Evolutionary conservation across 441 rosid genomes (phyloP), one percentile per base, ranked within the genome.

Genomic region (Rhodomyrtus psidioides): DNA sequence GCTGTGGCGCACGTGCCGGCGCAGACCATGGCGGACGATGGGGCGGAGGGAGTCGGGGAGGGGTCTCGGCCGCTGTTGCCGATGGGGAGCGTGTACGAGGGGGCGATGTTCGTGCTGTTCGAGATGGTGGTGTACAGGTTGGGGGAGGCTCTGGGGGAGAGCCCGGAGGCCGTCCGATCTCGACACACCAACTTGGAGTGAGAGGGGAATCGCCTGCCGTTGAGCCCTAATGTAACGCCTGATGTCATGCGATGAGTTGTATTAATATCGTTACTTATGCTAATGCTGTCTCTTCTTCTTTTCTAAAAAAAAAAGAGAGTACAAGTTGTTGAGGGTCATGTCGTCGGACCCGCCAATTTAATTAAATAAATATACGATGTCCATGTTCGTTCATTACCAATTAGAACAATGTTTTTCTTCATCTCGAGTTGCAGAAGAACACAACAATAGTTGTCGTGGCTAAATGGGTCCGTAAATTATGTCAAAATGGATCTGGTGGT

Each of bases 141-240:
- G 81, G 93, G 94, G 15, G 95, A 93, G 87, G 91, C 53, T 39
- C 89, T 94, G 88, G 95, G 92, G 12, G 92, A 94, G 90, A 91
- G 93, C 53, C 94, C 93, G 0, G 94, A 90, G 82, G 90, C 94
- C 26, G 90, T 95, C 49, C 94, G 97, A 74, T 90, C 95, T 85
- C 95, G 98, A n/a, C 99, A 95, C 89, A 97, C 99, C 86, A 95
- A 97, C 91, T 93, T 97, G 34, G 98, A 97, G 89, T 93, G 91
- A 92, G 91, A 92, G 39, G n/a, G 7, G 6, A 62, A 65, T 65
- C 26, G 2, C n/a, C n/a, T 5, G 46, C 46, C 14, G 76, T 34
- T 6, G 26, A 34, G n/a, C 26, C 46, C 49, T 21, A 21, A 5
- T 21, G 79, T 10, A 6, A 6, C 51, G 16, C n/a, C 10, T 6